Evolutionary conservation across 1,284 basidiomycete species (phyloP).

Genomic region (Entoloma clypeatum): DNA sequence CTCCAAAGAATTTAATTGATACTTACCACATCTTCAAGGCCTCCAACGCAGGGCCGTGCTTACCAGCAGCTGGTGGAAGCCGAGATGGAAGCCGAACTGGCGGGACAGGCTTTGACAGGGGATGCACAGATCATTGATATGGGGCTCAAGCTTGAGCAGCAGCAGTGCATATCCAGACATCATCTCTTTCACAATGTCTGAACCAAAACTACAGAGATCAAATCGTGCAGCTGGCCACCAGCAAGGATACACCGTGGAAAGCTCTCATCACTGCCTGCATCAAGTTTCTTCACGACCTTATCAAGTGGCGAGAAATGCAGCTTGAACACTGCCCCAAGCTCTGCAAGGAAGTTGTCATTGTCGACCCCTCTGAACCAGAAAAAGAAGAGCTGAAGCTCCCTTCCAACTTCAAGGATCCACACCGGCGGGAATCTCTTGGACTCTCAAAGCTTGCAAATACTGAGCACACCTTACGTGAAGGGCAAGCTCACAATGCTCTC

Average conservation of each 20-base stretch:
- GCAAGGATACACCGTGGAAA: neutral
- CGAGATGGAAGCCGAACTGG: too few relatives aligned
- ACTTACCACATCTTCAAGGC: neutral
- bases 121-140: too few relatives aligned
- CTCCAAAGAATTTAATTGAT: neutral
- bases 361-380: slow-evolving; percentile 2
- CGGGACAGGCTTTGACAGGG: too few relatives aligned
- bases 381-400: slow-evolving; percentile 10
- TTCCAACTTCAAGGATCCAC: slow-evolving; percentile 6
- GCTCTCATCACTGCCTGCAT: neutral
- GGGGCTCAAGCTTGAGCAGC: too few relatives aligned
- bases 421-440: neutral
- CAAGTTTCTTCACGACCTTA: slow-evolving; percentile 4
- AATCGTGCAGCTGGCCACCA: neutral
- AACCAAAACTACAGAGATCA: neutral
- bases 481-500: slow-evolving; percentile 16
- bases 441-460: slow-evolving; percentile 6
- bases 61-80: too few relatives aligned
- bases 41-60: neutral
- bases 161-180: too few relatives aligned
- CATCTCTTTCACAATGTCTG: too few relatives aligned
- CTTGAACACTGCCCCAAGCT: slow-evolving; percentile 6
- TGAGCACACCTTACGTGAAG: slow-evolving; percentile 16
- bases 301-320: slow-evolving; percentile 5
- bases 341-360: neutral